Evolutionary conservation across 139 green algal species (phyloP).

Genomic region (Micractinium sp.): DNA sequence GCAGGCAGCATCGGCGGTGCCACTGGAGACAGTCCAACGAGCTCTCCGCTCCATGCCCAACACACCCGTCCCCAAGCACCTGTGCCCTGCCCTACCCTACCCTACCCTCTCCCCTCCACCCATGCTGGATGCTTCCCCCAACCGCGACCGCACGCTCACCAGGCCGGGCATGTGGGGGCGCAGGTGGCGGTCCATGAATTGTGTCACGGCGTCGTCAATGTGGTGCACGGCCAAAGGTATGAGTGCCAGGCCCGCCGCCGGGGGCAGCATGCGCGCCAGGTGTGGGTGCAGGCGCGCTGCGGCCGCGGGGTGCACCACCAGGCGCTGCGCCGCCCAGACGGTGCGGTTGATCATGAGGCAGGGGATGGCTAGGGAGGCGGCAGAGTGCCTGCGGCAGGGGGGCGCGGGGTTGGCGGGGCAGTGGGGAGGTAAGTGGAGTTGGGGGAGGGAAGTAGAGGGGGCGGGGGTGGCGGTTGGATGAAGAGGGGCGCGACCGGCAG

Average conservation of each 20-base stretch:
- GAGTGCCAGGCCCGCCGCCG: slow-evolving; percentile 9
- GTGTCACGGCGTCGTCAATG: slow-evolving; percentile 30
- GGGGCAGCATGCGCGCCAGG: neutral
- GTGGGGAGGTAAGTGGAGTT: no score
- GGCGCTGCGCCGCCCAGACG: slow-evolving; percentile 19
- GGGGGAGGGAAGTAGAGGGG: no score
- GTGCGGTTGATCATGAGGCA: slow-evolving; percentile 32
- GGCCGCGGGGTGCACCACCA: neutral
- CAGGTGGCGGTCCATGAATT: neutral
- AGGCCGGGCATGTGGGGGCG: slow-evolving; percentile 1
- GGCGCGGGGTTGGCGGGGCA: neutral
- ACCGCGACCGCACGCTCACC: no score
- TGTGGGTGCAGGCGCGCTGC: neutral
- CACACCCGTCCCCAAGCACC: no score
- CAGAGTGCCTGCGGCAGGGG: neutral
- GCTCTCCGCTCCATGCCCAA: no score
- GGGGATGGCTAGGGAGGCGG: slow-evolving; percentile 33
- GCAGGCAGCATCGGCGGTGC: no score
- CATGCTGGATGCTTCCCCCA: no score
- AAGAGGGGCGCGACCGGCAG: neutral
- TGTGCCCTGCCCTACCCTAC: no score
- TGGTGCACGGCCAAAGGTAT: slow-evolving; percentile 35
- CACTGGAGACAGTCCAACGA: no score
- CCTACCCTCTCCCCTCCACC: no score
- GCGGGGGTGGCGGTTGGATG: no score